phyloP scores from a whole-genome alignment of 768 basidiomycete genomes.

The Boletus vinaceobasis region DNA sequence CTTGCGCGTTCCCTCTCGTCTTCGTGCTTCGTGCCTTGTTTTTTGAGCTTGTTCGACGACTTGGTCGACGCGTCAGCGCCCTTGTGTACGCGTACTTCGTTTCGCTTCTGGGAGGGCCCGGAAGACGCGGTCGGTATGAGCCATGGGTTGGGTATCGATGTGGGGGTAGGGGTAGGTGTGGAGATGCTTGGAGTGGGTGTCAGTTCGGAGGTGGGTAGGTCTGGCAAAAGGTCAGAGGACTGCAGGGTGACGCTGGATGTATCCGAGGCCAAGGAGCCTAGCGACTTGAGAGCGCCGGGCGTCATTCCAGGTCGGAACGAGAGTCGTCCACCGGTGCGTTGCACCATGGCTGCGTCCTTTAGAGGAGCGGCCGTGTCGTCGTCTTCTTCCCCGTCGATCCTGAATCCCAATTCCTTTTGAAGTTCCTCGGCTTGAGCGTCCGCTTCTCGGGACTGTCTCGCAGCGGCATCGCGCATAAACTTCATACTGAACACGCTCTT shows the following conservation, averaged over 20 bases:
- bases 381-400: slow-evolving; percentile 32
- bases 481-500: slow-evolving; percentile 93
- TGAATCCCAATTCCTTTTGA: slow-evolving; percentile 58
- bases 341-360: slow-evolving; percentile 37
- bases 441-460: slow-evolving; percentile 54
- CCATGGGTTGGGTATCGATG: slow-evolving; percentile 71
- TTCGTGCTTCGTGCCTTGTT: slow-evolving; percentile 51
- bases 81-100: slow-evolving; percentile 69
- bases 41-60: slow-evolving; percentile 72
- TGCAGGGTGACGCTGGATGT: slow-evolving; percentile 68
- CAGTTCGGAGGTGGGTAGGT: slow-evolving; percentile 13
- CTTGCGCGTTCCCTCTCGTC: slow-evolving; percentile 56
- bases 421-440: slow-evolving; percentile 71
- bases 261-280: slow-evolving; percentile 43
- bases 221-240: slow-evolving; percentile 51
- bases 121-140: slow-evolving; percentile 43
- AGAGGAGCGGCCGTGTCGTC: slow-evolving; percentile 31
- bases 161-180: slow-evolving; percentile 14
- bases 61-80: slow-evolving; percentile 58
- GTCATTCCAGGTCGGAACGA: slow-evolving; percentile 53
- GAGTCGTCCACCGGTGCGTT: slow-evolving; percentile 67
- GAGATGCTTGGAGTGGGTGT: slow-evolving; percentile 11
- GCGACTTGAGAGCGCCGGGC: slow-evolving; percentile 14
- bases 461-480: slow-evolving; percentile 94
- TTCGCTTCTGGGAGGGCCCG: slow-evolving; percentile 64